phyloP scores from a whole-genome alignment of 352 stramenopile genomes.

The Thalassiosira pacifica region DNA sequence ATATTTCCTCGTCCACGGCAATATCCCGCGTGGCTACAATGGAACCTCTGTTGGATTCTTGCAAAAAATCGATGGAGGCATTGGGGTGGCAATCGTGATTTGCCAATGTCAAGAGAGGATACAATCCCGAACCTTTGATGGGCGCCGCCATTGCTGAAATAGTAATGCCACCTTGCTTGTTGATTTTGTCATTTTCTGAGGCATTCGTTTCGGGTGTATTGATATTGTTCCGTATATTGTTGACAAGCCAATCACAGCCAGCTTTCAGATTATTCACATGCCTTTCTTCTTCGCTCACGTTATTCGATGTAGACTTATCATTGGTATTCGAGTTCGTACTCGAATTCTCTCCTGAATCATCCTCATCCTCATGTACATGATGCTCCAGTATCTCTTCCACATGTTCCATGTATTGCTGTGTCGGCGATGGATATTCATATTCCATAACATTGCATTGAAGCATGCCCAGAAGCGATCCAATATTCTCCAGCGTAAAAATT shows the following conservation, averaged over 20 bases:
- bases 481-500: conserved; percentile 34
- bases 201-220: background rate
- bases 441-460: conserved; percentile 65
- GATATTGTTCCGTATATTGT: conserved; percentile 8
- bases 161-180: background rate
- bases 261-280: conserved; percentile 5
- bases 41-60: conserved; percentile 6
- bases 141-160: too few species aligned
- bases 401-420: conserved; percentile 51
- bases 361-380: background rate
- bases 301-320: background rate
- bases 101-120: conserved; percentile 53
- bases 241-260: conserved; percentile 20
- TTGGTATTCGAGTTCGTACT: too few species aligned
- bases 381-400: conserved; percentile 34
- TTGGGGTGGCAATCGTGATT: conserved; percentile 66
- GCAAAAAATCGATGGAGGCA: conserved; percentile 14
- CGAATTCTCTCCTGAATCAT: background rate
- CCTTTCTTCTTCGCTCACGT: background rate
- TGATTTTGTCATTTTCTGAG: background rate
- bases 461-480: conserved; percentile 55
- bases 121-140: conserved; percentile 53
- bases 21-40: conserved; percentile 59
- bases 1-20: conserved; percentile 37
- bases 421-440: conserved; percentile 45